Evolutionary conservation across 768 basidiomycete species (phyloP), one percentile per base, ranked within the genome.

Genomic region (Kwoniella dendrophila): DNA sequence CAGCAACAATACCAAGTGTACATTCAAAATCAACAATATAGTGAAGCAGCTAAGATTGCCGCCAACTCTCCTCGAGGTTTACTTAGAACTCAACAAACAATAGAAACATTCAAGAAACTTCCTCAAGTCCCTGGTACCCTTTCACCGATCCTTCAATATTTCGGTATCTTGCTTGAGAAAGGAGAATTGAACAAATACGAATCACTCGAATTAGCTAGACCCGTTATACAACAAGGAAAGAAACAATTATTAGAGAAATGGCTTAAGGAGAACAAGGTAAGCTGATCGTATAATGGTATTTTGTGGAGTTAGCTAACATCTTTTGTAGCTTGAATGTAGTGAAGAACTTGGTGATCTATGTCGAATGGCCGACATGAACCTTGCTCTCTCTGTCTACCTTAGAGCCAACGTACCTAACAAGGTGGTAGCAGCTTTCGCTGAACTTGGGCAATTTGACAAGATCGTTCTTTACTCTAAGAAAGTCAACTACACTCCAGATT

Each of bases 291-390:
- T 2, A n/a, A 29, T 12, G 4, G n/a, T n/a, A n/a, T n/a, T n/a
- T n/a, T 30, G 12, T 6, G 16, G 7, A 12, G 18, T 27, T 11
- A 30, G 64, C 59, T 69, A 29, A 62, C 47, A 51, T 3, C 2
- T 1, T 1, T 38, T 58, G 1, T 69, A 96, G 92, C 87, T 99
- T 55, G 94, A 95, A 58, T 99, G 96, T 82, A 93, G 90, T 70
- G 96, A 99, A 80, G 95, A 99, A 78, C 87, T 99, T 26, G 96
- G 96, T 38, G 95, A 99, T 75, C 89, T 98, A 59, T 95, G 98
- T 55, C 88, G 96, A 33, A 79, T 88, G 20, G 87, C 93, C 78
- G 96, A 99, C 78, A 90, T 97, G 89, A 97, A 92, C 0, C 85
- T 99, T 59, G 96, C 96, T 11, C 84, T 99, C 48, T 95, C 93